Conservation (phyloP, 257 asterid genomes). For the Penstemon newberryi region DNA sequence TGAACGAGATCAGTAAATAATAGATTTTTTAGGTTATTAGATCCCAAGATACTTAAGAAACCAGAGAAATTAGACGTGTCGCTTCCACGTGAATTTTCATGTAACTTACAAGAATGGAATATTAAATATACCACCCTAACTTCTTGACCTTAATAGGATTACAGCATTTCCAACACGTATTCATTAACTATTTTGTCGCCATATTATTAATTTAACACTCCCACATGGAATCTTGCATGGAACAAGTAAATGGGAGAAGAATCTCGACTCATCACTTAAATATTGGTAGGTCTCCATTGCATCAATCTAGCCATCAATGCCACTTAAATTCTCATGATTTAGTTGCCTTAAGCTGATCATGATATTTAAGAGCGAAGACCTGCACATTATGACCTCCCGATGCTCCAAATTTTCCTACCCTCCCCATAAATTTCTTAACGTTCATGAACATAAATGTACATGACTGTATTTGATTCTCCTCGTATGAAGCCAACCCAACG, state of each 20-base stretch:
- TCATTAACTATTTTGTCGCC: background rate
- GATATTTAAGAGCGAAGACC: background rate
- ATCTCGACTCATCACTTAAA: background rate
- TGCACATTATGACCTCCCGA: background rate
- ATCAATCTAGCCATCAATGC: background rate
- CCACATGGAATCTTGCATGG: background rate
- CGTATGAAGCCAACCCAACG: background rate
- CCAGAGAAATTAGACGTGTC: background rate
- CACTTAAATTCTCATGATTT: background rate
- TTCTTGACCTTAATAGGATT: background rate
- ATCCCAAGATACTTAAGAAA: background rate
- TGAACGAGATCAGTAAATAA: constrained; percentile 31
- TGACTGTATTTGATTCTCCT: no score
- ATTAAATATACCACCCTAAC: background rate
- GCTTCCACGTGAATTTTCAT: background rate
- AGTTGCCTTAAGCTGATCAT: background rate
- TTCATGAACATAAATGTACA: background rate
- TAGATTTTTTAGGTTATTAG: background rate
- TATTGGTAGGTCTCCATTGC: no score
- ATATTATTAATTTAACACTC: background rate
- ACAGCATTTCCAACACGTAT: background rate
- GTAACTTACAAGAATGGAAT: background rate
- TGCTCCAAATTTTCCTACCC: background rate
- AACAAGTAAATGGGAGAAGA: background rate
- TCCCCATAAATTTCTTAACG: background rate